phyloP scores from a whole-genome alignment of 441 rosid species.

The Melastoma candidum region DNA sequence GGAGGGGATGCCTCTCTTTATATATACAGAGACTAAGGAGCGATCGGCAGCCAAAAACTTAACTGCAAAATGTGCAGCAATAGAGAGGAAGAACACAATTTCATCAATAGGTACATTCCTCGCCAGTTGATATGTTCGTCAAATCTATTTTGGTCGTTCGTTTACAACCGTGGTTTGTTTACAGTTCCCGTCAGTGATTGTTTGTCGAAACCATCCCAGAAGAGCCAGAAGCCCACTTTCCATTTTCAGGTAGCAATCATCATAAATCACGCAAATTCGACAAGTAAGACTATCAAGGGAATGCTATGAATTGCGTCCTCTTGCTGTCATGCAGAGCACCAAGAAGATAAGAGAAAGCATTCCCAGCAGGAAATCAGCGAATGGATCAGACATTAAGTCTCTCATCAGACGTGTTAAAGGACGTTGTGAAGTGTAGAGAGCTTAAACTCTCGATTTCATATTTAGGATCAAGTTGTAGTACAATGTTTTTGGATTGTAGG shows the following conservation, averaged over 20 bases:
- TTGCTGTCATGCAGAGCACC: conserved; percentile 22
- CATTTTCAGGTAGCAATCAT: conserved; percentile 44
- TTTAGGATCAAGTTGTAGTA: too few species aligned
- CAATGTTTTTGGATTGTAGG: too few species aligned
- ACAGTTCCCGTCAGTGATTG: conserved; percentile 37
- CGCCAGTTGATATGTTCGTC: not conserved
- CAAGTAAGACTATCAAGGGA: not conserved
- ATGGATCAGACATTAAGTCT: conserved; percentile 21
- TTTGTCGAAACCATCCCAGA: conserved; percentile 9
- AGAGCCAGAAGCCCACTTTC: conserved; percentile 29
- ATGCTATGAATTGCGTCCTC: not conserved
- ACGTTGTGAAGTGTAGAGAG: conserved; percentile 8
- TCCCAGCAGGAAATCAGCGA: conserved; percentile 20
- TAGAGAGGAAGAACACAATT: conserved; percentile 9
- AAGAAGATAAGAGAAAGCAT: conserved; percentile 20
- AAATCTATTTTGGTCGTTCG: not conserved
- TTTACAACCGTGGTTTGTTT: conserved; percentile 1
- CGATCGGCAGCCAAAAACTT: conserved; percentile 12
- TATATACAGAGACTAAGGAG: conserved; percentile 22
- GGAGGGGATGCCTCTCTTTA: conserved; percentile 36
- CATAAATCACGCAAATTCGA: not conserved
- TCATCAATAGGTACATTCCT: conserved; percentile 23
- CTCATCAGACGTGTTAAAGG: conserved; percentile 35
- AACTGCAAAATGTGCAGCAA: conserved; percentile 5
- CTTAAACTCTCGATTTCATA: too few species aligned